Conservation (phyloP, 2,329 filamentous ascomycete species). For the Fusarium miscanthi region DNA sequence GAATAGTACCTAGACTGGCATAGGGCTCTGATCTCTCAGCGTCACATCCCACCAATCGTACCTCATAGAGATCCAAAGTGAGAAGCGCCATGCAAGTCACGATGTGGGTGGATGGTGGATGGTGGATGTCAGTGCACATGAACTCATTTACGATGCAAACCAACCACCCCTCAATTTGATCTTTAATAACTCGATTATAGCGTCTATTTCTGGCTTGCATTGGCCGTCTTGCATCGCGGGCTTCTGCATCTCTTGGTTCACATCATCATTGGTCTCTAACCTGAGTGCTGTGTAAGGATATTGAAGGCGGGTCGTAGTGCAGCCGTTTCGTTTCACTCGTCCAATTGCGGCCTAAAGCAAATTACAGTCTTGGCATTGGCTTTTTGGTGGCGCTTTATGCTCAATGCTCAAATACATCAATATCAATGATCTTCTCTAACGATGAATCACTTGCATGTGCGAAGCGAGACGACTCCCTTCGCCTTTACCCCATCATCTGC, state of each 20-base stretch:
- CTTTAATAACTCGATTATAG: background rate
- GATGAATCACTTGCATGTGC: slow-evolving; percentile 6
- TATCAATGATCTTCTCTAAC: slow-evolving; percentile 3
- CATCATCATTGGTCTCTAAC: background rate
- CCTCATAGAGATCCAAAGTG: background rate
- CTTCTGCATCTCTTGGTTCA: slow-evolving; percentile 9
- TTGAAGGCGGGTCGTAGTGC: slow-evolving; percentile 29
- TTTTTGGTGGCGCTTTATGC: slow-evolving; percentile 22
- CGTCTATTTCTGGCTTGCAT: slow-evolving; percentile 16
- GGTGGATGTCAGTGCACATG: slow-evolving; percentile 50
- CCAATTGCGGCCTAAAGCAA: slow-evolving; percentile 38
- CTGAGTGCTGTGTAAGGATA: slow-evolving; percentile 12
- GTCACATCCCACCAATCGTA: slow-evolving; percentile 25
- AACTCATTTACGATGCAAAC: slow-evolving; percentile 2
- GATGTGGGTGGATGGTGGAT: slow-evolving; percentile 5
- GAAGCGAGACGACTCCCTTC: slow-evolving; percentile 8
- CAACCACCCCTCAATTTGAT: slow-evolving; percentile 1
- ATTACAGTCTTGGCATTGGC: slow-evolving; percentile 35
- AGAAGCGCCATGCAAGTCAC: slow-evolving; percentile 28
- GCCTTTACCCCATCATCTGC: background rate
- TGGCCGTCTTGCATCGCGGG: slow-evolving; percentile 9
- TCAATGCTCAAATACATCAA: slow-evolving; percentile 22
- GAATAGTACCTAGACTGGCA: slow-evolving; percentile 6
- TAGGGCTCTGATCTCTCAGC: slow-evolving; percentile 8
- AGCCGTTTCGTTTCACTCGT: slow-evolving; percentile 44